A percentile compares a stretch with the other conserved stretches of the same genome.
Conservation (phyloP, 257 asterid genomes). For the Solanum sejunctum region DNA sequence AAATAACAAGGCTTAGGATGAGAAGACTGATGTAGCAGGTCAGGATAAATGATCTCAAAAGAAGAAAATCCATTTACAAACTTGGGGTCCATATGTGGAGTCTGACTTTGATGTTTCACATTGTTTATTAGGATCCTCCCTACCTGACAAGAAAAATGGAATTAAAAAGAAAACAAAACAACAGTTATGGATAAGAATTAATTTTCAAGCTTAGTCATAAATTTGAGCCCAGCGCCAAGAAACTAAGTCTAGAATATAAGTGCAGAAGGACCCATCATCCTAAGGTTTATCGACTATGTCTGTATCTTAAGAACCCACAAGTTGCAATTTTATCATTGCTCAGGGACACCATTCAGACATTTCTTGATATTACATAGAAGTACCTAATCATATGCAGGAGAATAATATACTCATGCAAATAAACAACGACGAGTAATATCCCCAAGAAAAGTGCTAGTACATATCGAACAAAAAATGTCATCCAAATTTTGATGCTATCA, state of each 20-base stretch:
- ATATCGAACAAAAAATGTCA: neutral
- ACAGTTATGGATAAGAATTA: neutral
- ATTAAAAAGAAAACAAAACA: neutral
- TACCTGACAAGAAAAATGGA: neutral
- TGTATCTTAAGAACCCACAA: neutral
- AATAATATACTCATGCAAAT: neutral
- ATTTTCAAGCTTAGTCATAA: neutral
- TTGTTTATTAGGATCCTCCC: neutral
- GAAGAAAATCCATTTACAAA: neutral
- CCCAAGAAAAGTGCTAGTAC: neutral
- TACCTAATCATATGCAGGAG: neutral
- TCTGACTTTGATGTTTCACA: neutral
- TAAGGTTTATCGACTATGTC: neutral
- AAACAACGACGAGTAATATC: neutral
- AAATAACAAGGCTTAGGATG: neutral
- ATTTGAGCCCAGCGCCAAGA: neutral
- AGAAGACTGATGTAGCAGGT: neutral
- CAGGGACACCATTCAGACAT: neutral
- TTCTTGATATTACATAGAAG: neutral
- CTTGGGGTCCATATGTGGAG: neutral
- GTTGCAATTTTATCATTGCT: neutral
- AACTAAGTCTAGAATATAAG: neutral
- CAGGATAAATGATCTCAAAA: neutral
- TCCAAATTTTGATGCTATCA: neutral
- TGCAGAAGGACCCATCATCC: neutral